Conservation (phyloP, 2,329 filamentous ascomycete genomes). For the Xylaria sp. region DNA sequence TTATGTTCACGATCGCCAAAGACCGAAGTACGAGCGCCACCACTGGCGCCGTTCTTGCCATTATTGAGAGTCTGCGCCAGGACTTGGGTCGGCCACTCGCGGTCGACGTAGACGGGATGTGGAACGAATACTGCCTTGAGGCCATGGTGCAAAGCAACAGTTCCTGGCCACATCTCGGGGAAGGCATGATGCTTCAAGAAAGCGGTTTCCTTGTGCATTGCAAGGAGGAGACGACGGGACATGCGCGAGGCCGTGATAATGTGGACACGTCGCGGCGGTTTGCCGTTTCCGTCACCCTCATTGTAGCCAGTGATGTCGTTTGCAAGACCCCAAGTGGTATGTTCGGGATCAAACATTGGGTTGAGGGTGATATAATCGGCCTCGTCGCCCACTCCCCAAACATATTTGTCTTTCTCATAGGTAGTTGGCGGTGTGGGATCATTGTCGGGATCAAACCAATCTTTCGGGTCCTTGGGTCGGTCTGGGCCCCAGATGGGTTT, state of each 20-base stretch:
- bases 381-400: constrained; percentile 90
- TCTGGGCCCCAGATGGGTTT: constrained; percentile 86
- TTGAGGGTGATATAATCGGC: constrained; percentile 93
- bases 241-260: constrained; percentile 91
- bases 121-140: constrained; percentile 57
- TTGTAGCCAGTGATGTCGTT: constrained; percentile 90
- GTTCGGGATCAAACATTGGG: constrained; percentile 89
- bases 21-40: constrained; percentile 77
- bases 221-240: constrained; percentile 79
- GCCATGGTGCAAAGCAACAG: constrained; percentile 82
- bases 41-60: constrained; percentile 77
- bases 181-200: constrained; percentile 90
- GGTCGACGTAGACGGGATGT: constrained; percentile 88
- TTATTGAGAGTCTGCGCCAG: constrained; percentile 84
- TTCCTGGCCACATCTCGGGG: constrained; percentile 95
- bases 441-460: constrained; percentile 78
- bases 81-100: constrained; percentile 84
- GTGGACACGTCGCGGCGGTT: constrained; percentile 79
- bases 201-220: constrained; percentile 91
- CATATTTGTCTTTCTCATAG: constrained; percentile 82
- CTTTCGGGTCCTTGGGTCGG: constrained; percentile 72
- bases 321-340: constrained; percentile 83
- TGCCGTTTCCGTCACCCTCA: constrained; percentile 67
- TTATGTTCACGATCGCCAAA: constrained; percentile 92
- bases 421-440: constrained; percentile 77